Conservation (phyloP, 352 stramenopile species). For the Pythium grandisporangium region DNA sequence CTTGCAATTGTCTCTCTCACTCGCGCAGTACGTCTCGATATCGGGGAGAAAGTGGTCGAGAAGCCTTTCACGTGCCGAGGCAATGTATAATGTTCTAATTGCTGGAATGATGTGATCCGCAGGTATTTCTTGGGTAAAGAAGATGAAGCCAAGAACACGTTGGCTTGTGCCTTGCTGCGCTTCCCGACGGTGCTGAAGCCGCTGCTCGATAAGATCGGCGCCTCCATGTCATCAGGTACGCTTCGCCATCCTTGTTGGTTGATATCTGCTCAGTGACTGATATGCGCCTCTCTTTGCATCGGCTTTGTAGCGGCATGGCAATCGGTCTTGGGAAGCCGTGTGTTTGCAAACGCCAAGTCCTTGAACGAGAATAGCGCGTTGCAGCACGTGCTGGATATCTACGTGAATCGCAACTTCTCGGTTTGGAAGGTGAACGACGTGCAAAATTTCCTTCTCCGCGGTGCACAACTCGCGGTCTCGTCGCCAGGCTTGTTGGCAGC, state of each 20-base stretch:
- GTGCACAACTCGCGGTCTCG: constrained; percentile 52
- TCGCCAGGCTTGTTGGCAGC: constrained; percentile 34
- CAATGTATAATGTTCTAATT: too few species aligned
- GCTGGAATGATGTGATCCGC: too few species aligned
- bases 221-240: constrained; percentile 56
- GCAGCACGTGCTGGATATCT: constrained; percentile 74
- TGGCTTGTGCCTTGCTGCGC: constrained; percentile 47
- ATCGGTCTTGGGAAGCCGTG: constrained; percentile 51
- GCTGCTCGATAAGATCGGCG: constrained; percentile 66
- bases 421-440: constrained; percentile 81
- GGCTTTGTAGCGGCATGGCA: constrained; percentile 46
- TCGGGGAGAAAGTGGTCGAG: too few species aligned
- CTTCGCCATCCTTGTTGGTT: neutral
- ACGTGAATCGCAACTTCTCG: constrained; percentile 65
- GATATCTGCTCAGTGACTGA: neutral
- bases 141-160: constrained; percentile 40
- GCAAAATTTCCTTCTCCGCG: constrained; percentile 55
- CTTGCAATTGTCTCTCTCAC: constrained; percentile 64
- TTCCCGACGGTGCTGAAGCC: constrained; percentile 68
- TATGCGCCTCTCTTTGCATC: neutral
- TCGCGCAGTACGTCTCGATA: constrained; percentile 42
- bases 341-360: constrained; percentile 68
- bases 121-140: constrained; percentile 65
- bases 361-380: constrained; percentile 48
- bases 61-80: too few species aligned